Evolutionary conservation across 148 eudicot genomes (phyloP).

Genomic region (Simmondsia chinensis): DNA sequence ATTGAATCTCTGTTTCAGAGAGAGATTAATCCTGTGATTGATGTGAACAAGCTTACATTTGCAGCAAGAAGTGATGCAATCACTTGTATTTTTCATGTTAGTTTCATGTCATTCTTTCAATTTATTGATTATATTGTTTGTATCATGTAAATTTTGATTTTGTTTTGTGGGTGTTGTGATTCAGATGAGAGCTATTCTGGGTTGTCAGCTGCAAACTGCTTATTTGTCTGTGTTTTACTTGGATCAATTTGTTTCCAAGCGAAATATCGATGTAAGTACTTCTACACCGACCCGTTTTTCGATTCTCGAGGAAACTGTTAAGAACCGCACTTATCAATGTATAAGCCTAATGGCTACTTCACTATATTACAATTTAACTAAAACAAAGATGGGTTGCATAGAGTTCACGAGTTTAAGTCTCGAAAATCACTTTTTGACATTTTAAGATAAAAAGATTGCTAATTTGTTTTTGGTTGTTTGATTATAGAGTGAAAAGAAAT

Average conservation of each 20-base stretch:
- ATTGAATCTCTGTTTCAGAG: conserved; percentile 10
- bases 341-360: too few relatives aligned
- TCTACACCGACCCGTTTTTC: too few relatives aligned
- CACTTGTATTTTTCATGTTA: conserved; percentile 12
- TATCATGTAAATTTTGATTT: neutral
- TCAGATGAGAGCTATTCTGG: conserved; percentile 8
- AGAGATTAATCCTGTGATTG: conserved; percentile 2
- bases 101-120: neutral
- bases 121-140: neutral
- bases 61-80: conserved; percentile 6
- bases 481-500: conserved; percentile 20
- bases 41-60: neutral
- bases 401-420: too few relatives aligned
- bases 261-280: conserved; percentile 10
- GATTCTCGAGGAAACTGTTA: too few relatives aligned
- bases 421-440: neutral
- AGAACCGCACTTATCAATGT: too few relatives aligned
- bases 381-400: too few relatives aligned
- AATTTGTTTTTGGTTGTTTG: neutral
- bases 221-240: conserved; percentile 15
- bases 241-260: conserved; percentile 13
- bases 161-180: neutral
- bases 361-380: neutral
- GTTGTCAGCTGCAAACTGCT: conserved; percentile 13
- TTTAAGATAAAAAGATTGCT: neutral